Conservation (phyloP, 176 grass and related monocot genomes). For the Saccharum officinarum region DNA sequence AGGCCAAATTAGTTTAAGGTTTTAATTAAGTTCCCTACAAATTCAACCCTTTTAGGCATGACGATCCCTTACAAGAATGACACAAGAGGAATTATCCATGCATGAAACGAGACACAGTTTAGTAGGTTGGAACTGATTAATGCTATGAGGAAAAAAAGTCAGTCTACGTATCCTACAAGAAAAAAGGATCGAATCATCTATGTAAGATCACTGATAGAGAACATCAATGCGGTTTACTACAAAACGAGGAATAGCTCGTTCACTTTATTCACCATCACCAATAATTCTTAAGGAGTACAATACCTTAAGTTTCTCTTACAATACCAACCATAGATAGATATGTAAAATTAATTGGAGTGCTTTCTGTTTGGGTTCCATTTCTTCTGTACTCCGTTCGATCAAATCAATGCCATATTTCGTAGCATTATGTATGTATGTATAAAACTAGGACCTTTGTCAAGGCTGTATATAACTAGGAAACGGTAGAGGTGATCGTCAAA, state of each 20-base stretch:
- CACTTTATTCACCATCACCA: conserved; percentile 35
- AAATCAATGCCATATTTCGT: background rate
- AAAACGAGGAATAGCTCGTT: conserved; percentile 40
- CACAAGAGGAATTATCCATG: too few species aligned
- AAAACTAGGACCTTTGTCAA: background rate
- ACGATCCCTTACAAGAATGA: too few species aligned
- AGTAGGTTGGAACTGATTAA: background rate
- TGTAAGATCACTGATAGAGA: background rate
- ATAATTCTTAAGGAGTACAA: conserved; percentile 40
- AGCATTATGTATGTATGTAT: background rate
- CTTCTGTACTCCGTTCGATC: background rate
- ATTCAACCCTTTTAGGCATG: too few species aligned
- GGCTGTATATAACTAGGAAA: background rate
- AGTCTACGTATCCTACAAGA: background rate
- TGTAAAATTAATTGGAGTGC: background rate
- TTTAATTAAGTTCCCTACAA: too few species aligned
- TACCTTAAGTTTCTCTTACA: conserved; percentile 41
- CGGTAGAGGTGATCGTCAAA: conserved; percentile 11
- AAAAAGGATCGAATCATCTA: background rate
- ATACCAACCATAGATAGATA: conserved; percentile 21
- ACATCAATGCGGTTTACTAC: background rate
- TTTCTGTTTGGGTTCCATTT: conserved; percentile 8
- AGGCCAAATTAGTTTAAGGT: too few species aligned
- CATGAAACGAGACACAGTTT: background rate
- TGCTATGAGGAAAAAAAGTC: background rate